Percentiles rank a stretch among this genome's conserved stretches.
Conservation (phyloP, 2,329 filamentous ascomycete genomes). For the Trichoderma guizhouense region DNA sequence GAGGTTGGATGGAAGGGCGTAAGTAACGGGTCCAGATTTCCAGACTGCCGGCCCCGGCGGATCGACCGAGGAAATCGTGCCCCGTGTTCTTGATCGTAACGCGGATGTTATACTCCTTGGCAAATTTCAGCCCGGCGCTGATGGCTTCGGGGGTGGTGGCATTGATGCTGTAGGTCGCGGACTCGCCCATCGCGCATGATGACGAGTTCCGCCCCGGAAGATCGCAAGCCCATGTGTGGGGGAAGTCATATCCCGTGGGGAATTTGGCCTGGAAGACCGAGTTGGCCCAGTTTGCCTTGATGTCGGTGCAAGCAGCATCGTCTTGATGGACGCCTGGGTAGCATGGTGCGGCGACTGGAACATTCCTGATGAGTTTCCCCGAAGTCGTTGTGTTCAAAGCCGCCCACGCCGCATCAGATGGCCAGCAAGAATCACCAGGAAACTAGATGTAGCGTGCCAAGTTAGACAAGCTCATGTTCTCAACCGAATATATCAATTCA, state of each 20-base stretch:
- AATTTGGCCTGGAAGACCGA: background rate
- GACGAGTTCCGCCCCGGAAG: background rate
- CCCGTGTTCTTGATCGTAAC: too few relatives aligned
- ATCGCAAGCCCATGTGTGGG: background rate
- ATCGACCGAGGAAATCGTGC: too few relatives aligned
- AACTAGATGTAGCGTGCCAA: background rate
- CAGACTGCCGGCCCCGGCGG: background rate
- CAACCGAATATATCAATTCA: background rate
- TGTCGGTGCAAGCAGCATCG: background rate
- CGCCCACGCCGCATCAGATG: background rate
- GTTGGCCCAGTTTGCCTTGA: background rate
- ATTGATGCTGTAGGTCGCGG: background rate
- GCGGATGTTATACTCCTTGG: too few relatives aligned
- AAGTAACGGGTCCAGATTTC: background rate
- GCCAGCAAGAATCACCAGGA: background rate
- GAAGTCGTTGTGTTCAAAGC: background rate
- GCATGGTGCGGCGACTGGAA: background rate
- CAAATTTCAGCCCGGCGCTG: too few relatives aligned
- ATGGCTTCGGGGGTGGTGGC: too few relatives aligned
- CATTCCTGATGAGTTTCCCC: background rate
- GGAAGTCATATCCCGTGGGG: background rate
- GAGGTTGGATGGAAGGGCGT: background rate
- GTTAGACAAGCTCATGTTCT: background rate
- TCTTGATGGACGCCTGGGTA: background rate
- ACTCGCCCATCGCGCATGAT: background rate